Percentiles rank a stretch among this genome's conserved stretches.
These are phyloP conservation scores for Gnomoniopsis sp. DNA, from an alignment of 2,329 filamentous ascomycete species.

Conservation along the genomic window DNA sequence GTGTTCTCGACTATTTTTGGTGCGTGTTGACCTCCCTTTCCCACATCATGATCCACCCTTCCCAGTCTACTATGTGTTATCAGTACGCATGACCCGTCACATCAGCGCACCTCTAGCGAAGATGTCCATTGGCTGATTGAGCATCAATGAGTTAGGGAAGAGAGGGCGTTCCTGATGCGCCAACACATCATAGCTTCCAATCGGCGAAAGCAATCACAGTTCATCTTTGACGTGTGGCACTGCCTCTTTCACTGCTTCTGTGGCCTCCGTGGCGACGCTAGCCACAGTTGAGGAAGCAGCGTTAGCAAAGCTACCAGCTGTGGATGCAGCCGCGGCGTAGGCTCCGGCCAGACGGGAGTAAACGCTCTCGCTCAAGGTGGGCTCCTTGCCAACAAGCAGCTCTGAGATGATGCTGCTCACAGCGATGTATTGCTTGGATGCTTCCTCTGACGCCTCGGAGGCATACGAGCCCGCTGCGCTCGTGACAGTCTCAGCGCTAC, in stretches of 20 bases:
- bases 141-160: not conserved
- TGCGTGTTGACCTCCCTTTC: not conserved
- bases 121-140: not conserved
- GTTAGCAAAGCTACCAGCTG: constrained; percentile 41
- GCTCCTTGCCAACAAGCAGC: constrained; percentile 72
- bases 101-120: not conserved
- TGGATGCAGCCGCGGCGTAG: constrained; percentile 65
- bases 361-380: constrained; percentile 77
- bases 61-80: not conserved
- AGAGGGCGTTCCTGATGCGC: not conserved
- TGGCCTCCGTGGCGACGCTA: constrained; percentile 37
- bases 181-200: not conserved
- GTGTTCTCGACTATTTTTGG: not conserved
- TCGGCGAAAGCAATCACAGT: constrained; percentile 29
- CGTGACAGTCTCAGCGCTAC: constrained; percentile 33
- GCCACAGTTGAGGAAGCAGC: constrained; percentile 28
- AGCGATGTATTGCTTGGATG: constrained; percentile 62
- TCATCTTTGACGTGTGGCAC: constrained; percentile 37
- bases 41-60: not conserved
- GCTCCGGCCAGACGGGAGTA: constrained; percentile 67
- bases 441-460: constrained; percentile 59
- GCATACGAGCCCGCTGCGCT: constrained; percentile 53
- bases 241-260: constrained; percentile 39
- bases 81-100: constrained; percentile 4
- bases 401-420: constrained; percentile 73